Evolutionary conservation across 441 rosid genomes (phyloP), one percentile per base, ranked within the genome.

Genomic region (Populus hybrid): DNA sequence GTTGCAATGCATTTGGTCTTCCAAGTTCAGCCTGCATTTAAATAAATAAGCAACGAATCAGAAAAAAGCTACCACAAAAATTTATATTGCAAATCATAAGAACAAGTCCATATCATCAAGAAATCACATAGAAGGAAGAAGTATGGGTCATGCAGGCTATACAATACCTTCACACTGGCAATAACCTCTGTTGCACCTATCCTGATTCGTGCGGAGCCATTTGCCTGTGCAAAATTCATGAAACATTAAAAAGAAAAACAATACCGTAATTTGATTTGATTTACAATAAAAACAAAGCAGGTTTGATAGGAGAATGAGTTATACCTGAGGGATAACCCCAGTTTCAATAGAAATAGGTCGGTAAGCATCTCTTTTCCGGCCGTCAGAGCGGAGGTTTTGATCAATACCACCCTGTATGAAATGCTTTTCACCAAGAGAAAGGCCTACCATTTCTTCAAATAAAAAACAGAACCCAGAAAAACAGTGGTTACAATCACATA

Each of bases 131-230:
- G 5, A 77, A 46, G 50, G n/a, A 14, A 35, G 67, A 54, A 70
- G 36, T n/a, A 4, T 42, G 14, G 4, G 40, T 67, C n/a, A 20
- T 65, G 26, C n/a, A 76, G 34, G 73, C 64, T 67, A 80, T 11
- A 26, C 59, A 78, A 74, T 86, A 93, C 98, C 99, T 95, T 95
- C 70, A 92, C 97, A 84, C 97, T 84, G 36, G 97, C 98, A 89
- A 95, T 90, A 72, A 93, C 98, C 83, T 95, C 94, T 1, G 95
- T 95, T 54, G 87, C 89, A 69, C 95, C 98, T 34, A 93, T 81
- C 75, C 83, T 83, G 24, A 95, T 92, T 82, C 92, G 89, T 12
- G 97, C 94, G 9, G 96, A 95, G 77, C 95, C 99, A 86, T 93
- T 89, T 67, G 97, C 98, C 98, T 95, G 80, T 34, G 74, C 4